Percentiles rank a stretch among this genome's conserved stretches.
phyloP scores from a whole-genome alignment of 2,329 filamentous ascomycete species.

The Colletotrichum eremochloae region DNA sequence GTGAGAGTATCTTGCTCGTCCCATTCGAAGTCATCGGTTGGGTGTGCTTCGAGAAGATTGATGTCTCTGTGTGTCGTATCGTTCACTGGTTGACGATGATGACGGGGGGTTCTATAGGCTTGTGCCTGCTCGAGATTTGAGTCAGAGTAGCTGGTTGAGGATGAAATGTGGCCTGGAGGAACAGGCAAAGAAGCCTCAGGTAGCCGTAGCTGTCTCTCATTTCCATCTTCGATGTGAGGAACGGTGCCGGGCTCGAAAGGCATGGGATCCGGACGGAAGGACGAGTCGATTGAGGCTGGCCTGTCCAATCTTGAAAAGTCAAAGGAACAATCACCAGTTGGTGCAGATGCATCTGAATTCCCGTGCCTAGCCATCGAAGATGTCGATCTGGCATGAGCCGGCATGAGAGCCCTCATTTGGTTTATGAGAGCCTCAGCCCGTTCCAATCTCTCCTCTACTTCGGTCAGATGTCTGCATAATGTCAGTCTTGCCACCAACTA shows the following conservation, averaged over 20 bases:
- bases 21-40: conserved; percentile 55
- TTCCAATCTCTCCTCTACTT: conserved; percentile 58
- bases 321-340: not conserved
- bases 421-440: conserved; percentile 50
- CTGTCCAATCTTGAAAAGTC: conserved; percentile 24
- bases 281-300: not conserved
- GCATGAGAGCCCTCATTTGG: conserved; percentile 49
- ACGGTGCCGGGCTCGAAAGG: not conserved
- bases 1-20: conserved; percentile 50
- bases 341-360: not conserved
- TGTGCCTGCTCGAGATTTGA: not conserved
- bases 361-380: not conserved
- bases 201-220: not conserved
- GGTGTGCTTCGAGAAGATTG: conserved; percentile 50
- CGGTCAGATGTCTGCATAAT: conserved; percentile 54
- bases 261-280: not conserved
- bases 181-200: not conserved
- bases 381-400: conserved; percentile 45
- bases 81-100: not conserved
- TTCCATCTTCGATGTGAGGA: not conserved
- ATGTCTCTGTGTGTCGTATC: conserved; percentile 28
- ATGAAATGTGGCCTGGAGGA: not conserved
- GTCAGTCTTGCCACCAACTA: not conserved
- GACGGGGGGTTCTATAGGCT: not conserved
- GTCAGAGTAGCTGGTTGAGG: not conserved